These are phyloP conservation scores for Vigna unguiculata DNA, from an alignment of 306 rosid species.

Conservation along the genomic window DNA sequence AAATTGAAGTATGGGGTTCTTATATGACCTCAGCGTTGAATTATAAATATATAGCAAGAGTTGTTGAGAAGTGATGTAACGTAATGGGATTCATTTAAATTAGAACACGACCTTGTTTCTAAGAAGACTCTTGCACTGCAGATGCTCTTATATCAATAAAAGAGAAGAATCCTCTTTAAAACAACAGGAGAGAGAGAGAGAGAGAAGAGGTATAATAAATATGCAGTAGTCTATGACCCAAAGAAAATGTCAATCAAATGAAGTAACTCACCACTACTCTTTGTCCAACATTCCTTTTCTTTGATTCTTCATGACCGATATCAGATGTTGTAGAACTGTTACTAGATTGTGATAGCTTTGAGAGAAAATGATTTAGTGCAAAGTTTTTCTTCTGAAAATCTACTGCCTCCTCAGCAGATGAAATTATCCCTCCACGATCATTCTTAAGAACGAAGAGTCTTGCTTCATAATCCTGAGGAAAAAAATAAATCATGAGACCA, in stretches of 20 bases:
- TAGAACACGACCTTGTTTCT: no score
- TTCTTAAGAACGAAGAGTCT: slow-evolving; percentile 82
- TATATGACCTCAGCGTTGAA: no score
- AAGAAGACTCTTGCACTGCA: no score
- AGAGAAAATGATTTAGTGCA: slow-evolving; percentile 79
- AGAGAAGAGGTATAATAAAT: slow-evolving; percentile 29
- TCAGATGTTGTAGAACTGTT: slow-evolving; percentile 54
- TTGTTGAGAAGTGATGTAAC: no score
- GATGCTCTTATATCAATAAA: background rate
- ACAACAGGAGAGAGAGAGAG: background rate
- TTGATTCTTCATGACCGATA: slow-evolving; percentile 57
- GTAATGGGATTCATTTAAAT: no score
- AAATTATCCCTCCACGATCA: slow-evolving; percentile 70
- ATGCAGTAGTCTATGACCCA: slow-evolving; percentile 25
- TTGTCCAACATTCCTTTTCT: slow-evolving; percentile 86
- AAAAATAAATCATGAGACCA: slow-evolving; percentile 37
- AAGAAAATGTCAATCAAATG: slow-evolving; percentile 27
- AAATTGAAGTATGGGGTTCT: no score
- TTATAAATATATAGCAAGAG: no score
- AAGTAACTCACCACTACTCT: slow-evolving; percentile 83
- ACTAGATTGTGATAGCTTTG: slow-evolving; percentile 68
- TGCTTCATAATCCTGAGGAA: slow-evolving; percentile 80
- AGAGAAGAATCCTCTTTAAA: slow-evolving; percentile 8
- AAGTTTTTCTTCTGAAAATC: slow-evolving; percentile 79
- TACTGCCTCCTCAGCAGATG: slow-evolving; percentile 94